phyloP scores from a whole-genome alignment of 495 filamentous ascomycete genomes.

The Penicillium robsamsonii region DNA sequence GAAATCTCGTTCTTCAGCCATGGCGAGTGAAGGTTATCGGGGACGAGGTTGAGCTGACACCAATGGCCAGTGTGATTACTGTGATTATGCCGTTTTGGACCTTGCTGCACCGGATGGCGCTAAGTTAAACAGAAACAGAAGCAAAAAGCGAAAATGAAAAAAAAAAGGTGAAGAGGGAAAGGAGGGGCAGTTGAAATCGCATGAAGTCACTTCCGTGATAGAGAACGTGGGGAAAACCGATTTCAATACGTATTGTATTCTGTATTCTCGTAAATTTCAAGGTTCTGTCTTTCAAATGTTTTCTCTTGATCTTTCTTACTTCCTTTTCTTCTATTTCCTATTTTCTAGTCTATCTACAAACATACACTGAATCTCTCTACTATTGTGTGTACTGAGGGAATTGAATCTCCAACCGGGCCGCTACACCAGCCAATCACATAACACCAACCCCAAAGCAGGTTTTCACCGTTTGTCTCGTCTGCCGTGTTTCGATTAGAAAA shows the following conservation, averaged over 20 bases:
- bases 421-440: conserved; percentile 28
- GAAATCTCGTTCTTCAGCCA: conserved; percentile 21
- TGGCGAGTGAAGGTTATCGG: conserved; percentile 12
- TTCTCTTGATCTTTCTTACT: background rate
- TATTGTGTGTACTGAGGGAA: background rate
- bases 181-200: conserved; percentile 8
- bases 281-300: background rate
- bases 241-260: background rate
- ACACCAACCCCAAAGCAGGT: conserved; percentile 24
- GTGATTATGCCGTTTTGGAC: conserved; percentile 24
- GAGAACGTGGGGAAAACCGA: conserved; percentile 11
- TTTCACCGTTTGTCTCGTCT: conserved; percentile 12
- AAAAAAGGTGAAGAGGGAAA: conserved; percentile 5
- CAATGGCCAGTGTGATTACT: conserved; percentile 27
- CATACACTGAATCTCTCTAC: background rate
- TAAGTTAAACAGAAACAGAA: conserved; percentile 1
- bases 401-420: conserved; percentile 22
- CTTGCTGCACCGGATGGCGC: conserved; percentile 18
- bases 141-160: background rate
- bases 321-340: background rate
- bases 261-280: background rate
- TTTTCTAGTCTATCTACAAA: background rate
- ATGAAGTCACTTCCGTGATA: conserved; percentile 14
- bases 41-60: conserved; percentile 21
- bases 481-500: conserved; percentile 13